A percentile compares a stretch with the other conserved stretches of the same genome.
phyloP scores from a whole-genome alignment of 148 eudicot species.

The Persicaria tinctoria region DNA sequence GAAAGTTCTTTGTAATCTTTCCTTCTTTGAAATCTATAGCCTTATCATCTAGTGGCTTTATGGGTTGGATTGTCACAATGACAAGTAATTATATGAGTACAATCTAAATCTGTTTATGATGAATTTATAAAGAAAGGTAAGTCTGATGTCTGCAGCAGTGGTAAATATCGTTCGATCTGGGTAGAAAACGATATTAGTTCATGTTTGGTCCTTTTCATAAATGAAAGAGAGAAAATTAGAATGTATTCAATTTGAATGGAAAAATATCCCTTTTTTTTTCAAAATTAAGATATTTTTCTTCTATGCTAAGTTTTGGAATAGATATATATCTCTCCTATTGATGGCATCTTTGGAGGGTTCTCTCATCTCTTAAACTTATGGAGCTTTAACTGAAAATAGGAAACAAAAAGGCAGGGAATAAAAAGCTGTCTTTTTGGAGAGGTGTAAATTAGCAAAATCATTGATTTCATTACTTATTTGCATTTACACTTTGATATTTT shows the following conservation, averaged over 20 bases:
- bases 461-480: not conserved
- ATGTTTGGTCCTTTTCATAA: too few species aligned
- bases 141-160: too few species aligned
- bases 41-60: too few species aligned
- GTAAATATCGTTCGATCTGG: too few species aligned
- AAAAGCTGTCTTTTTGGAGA: not conserved
- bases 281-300: not conserved
- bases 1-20: slow-evolving; percentile 5
- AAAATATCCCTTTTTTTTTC: not conserved
- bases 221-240: not conserved
- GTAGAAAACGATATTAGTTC: too few species aligned
- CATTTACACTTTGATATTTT: not conserved
- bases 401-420: not conserved
- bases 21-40: not conserved
- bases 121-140: too few species aligned
- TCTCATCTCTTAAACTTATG: not conserved
- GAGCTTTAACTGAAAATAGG: not conserved
- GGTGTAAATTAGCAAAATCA: not conserved
- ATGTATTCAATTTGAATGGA: not conserved
- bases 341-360: not conserved
- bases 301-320: not conserved
- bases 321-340: not conserved
- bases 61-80: too few species aligned
- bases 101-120: too few species aligned
- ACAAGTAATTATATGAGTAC: too few species aligned